A percentile compares a stretch with the other conserved stretches of the same genome.
Evolutionary conservation across 2,329 filamentous ascomycete species (phyloP).

Genomic region (Aspergillus awamori): DNA sequence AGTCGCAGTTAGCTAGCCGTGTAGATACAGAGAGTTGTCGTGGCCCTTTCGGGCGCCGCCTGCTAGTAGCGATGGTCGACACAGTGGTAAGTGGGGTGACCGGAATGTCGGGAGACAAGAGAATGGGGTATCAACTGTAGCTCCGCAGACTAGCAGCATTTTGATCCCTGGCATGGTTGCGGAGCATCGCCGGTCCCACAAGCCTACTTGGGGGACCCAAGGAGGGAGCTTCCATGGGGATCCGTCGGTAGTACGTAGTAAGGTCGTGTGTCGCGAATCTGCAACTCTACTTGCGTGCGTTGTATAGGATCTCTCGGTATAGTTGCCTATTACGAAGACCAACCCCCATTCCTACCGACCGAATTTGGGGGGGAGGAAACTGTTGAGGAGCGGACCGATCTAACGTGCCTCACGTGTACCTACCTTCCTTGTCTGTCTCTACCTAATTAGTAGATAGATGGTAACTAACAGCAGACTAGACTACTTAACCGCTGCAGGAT

Average conservation of each 20-base stretch:
- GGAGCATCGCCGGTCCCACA: slow-evolving; percentile 22
- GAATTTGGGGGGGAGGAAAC: neutral
- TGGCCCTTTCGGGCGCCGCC: neutral
- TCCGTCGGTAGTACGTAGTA: neutral
- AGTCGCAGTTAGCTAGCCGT: neutral
- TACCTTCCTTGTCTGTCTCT: neutral
- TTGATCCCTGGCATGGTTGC: slow-evolving; percentile 6
- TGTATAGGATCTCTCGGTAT: neutral
- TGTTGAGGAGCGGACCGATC: neutral
- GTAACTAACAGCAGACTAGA: neutral
- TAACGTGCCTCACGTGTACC: neutral
- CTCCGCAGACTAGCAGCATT: no score
- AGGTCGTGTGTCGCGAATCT: neutral
- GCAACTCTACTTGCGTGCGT: neutral
- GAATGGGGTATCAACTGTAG: no score
- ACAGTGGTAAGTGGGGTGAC: neutral
- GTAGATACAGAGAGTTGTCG: neutral
- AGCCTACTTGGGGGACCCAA: neutral
- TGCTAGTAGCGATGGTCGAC: neutral
- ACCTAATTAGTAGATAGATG: neutral
- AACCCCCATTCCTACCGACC: neutral
- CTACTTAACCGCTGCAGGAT: no score
- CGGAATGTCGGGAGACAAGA: neutral
- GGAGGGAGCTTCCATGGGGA: neutral
- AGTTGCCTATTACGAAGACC: neutral